Evolutionary conservation across 805 yeast species (phyloP).

Genomic region (Teunomyces lycoperdinae): DNA sequence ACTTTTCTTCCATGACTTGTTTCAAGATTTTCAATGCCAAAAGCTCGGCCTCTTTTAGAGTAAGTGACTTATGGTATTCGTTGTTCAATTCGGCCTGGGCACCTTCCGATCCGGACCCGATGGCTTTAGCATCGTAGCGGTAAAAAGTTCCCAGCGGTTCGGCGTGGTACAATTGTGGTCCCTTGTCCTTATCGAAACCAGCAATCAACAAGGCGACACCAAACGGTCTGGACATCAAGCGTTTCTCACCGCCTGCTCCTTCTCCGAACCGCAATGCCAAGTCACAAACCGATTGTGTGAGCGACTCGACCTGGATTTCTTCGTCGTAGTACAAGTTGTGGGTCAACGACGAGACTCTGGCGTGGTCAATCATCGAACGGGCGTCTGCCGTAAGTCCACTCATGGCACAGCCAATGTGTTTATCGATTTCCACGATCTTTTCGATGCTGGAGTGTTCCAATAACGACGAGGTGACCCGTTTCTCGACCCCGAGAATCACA

Average conservation of each 20-base stretch:
- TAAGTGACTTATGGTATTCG: constrained; percentile 90
- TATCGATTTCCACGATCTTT: constrained; percentile 91
- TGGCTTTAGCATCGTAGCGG: constrained; percentile 97
- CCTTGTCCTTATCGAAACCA: constrained; percentile 88
- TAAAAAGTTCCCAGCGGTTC: constrained; percentile 99
- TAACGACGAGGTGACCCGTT: constrained; percentile 89
- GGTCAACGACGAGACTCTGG: constrained; percentile 83
- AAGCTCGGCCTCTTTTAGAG: constrained; percentile 89
- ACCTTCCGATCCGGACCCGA: constrained; percentile 98
- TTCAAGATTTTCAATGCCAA: constrained; percentile 84
- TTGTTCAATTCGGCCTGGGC: constrained; percentile 97
- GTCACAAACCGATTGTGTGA: constrained; percentile 96
- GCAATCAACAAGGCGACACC: constrained; percentile 97
- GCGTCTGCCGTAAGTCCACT: constrained; percentile 99
- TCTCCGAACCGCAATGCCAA: constrained; percentile 95
- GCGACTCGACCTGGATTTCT: constrained; percentile 84
- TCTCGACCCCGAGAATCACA: constrained; percentile 94
- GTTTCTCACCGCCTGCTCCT: constrained; percentile 93
- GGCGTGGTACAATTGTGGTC: constrained; percentile 97
- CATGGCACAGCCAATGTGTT: constrained; percentile 98
- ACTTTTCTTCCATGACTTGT: constrained; percentile 98
- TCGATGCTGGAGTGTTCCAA: constrained; percentile 92
- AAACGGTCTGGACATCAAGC: constrained; percentile 96
- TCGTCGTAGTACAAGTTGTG: constrained; percentile 91
- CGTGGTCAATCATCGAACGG: constrained; percentile 97